Evolutionary conservation across 176 grass and related monocot genomes (phyloP).

Genomic region (Aegilops sharonensis): DNA sequence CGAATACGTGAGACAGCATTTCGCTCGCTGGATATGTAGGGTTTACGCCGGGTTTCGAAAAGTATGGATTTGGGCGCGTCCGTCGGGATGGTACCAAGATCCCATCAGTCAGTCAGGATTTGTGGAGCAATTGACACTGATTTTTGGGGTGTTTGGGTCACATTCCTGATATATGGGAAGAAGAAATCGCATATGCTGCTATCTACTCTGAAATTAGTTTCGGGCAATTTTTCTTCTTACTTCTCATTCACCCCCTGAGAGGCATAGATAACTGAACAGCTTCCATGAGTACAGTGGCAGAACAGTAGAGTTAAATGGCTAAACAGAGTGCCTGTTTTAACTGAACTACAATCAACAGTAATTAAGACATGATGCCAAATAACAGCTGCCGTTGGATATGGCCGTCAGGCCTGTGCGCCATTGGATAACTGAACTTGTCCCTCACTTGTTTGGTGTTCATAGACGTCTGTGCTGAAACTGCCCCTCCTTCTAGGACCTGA

Average conservation of each 20-base stretch:
- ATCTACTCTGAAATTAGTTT: not conserved
- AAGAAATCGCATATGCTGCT: not conserved
- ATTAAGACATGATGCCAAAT: not conserved
- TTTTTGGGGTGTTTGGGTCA: not conserved
- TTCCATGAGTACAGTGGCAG: not conserved
- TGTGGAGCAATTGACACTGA: not conserved
- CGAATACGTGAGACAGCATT: not conserved
- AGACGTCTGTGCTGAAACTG: too few relatives aligned
- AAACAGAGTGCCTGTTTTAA: too few relatives aligned
- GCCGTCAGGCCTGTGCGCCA: not conserved
- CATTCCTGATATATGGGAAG: not conserved
- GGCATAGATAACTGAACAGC: not conserved
- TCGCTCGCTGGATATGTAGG: not conserved
- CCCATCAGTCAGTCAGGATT: not conserved
- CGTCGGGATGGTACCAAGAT: not conserved
- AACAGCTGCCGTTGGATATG: not conserved
- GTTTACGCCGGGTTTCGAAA: slow-evolving; percentile 2
- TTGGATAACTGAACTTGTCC: not conserved
- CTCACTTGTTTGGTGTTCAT: too few relatives aligned
- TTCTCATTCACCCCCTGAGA: not conserved
- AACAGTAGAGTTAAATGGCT: not conserved
- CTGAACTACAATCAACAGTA: not conserved
- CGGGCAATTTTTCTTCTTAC: not conserved
- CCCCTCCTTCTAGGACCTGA: not conserved
- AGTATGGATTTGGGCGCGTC: too few relatives aligned